Evolutionary conservation across 768 basidiomycete species (phyloP).

Genomic region (Auricularia cornea): DNA sequence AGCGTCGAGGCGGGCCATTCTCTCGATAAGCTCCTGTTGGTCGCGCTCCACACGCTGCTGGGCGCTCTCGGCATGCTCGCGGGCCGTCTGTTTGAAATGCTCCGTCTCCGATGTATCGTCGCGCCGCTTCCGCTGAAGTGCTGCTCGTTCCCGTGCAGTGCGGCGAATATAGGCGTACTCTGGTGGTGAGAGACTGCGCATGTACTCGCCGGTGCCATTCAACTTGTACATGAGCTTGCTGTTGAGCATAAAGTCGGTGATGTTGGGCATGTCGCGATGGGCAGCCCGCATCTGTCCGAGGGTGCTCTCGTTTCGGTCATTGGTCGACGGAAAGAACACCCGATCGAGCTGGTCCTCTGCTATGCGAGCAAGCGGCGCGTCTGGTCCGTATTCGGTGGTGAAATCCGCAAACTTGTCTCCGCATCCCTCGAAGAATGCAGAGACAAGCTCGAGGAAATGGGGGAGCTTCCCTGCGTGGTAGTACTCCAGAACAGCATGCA

Average conservation of each 20-base stretch:
- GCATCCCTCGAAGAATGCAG: neutral
- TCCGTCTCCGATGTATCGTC: no score
- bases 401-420: neutral
- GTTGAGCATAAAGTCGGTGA: neutral
- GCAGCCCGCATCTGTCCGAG: neutral
- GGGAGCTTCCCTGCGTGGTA: neutral
- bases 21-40: neutral
- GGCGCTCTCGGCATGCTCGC: no score
- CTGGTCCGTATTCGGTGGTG: neutral
- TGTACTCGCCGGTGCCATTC: neutral
- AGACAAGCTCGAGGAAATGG: neutral
- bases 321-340: neutral
- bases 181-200: neutral
- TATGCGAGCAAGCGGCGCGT: neutral
- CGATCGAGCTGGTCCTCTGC: neutral
- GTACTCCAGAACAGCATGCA: no score
- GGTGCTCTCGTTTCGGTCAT: neutral
- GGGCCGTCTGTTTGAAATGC: no score
- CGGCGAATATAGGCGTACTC: no score
- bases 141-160: no score
- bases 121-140: no score
- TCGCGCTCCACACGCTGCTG: neutral
- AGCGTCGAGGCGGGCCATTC: neutral
- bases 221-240: neutral
- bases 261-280: neutral